Conservation (phyloP, 768 basidiomycete genomes). For the Boletus eberwhitei region DNA sequence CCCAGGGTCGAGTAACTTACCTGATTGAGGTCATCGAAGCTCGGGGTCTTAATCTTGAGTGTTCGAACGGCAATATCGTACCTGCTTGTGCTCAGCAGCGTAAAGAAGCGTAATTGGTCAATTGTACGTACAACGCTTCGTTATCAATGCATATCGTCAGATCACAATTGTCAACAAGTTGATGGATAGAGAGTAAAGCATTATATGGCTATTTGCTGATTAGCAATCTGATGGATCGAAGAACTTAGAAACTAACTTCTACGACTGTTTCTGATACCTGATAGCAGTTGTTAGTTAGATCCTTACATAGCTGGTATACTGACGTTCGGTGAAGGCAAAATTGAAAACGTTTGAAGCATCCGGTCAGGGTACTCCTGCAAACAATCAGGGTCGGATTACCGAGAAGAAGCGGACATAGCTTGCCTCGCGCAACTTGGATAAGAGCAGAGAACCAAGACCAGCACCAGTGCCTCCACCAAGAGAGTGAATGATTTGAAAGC, state of each 20-base stretch:
- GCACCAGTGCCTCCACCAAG: constrained; percentile 91
- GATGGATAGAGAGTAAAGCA: constrained; percentile 77
- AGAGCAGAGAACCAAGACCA: constrained; percentile 75
- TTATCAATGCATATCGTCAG: constrained; percentile 84
- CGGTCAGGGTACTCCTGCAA: constrained; percentile 54
- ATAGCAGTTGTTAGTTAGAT: constrained; percentile 9
- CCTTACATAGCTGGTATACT: constrained; percentile 6
- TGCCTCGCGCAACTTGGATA: constrained; percentile 81
- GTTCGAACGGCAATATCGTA: constrained; percentile 70
- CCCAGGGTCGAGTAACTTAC: constrained; percentile 36
- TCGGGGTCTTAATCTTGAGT: constrained; percentile 61
- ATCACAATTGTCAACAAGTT: constrained; percentile 87
- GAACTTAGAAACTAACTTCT: constrained; percentile 37
- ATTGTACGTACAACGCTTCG: constrained; percentile 64
- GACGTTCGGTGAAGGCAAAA: constrained; percentile 57
- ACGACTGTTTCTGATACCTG: constrained; percentile 50
- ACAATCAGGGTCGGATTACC: constrained; percentile 1
- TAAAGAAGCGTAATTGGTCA: not conserved
- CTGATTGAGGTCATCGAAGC: constrained; percentile 65
- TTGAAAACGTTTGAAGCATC: constrained; percentile 51
- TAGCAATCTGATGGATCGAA: not conserved
- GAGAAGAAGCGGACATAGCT: constrained; percentile 15
- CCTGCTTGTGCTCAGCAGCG: constrained; percentile 34
- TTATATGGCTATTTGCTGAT: constrained; percentile 66
- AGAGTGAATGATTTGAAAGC: constrained; percentile 86